These are phyloP conservation scores for Leptographium radiaticola DNA, from an alignment of 2,329 filamentous ascomycete genomes.

Conservation along the genomic window DNA sequence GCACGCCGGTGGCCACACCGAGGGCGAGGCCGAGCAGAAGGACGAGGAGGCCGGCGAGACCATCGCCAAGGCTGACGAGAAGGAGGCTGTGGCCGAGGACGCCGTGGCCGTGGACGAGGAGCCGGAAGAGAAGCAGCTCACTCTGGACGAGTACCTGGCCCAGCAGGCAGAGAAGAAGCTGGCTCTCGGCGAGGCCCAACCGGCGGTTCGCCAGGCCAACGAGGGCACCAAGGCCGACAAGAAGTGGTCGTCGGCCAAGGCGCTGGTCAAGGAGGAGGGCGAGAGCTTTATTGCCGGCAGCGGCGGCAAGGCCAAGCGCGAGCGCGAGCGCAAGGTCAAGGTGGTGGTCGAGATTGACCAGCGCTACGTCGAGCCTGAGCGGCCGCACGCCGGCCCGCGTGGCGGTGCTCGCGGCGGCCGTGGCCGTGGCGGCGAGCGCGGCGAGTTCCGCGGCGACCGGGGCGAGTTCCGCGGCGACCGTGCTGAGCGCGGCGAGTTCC, in stretches of 20 bases:
- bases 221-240: constrained; percentile 79
- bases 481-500: constrained; percentile 21
- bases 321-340: constrained; percentile 89
- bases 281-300: constrained; percentile 67
- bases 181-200: constrained; percentile 45
- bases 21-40: constrained; percentile 72
- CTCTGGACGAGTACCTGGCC: constrained; percentile 78
- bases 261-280: constrained; percentile 49
- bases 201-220: constrained; percentile 78
- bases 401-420: constrained; percentile 28
- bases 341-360: constrained; percentile 79
- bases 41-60: constrained; percentile 87
- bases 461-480: constrained; percentile 24
- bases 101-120: constrained; percentile 40
- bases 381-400: constrained; percentile 42
- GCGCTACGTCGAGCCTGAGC: constrained; percentile 61
- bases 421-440: constrained; percentile 21
- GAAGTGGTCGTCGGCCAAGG: constrained; percentile 84
- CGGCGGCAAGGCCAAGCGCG: constrained; percentile 66
- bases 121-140: constrained; percentile 78
- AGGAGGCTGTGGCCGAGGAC: constrained; percentile 69
- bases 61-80: constrained; percentile 76
- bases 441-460: constrained; percentile 24
- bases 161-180: constrained; percentile 61
- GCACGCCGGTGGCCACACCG: constrained; percentile 75